Percentiles rank a stretch among this genome's conserved stretches.
Conservation (phyloP, 768 basidiomycete genomes). For the Russula abietina region DNA sequence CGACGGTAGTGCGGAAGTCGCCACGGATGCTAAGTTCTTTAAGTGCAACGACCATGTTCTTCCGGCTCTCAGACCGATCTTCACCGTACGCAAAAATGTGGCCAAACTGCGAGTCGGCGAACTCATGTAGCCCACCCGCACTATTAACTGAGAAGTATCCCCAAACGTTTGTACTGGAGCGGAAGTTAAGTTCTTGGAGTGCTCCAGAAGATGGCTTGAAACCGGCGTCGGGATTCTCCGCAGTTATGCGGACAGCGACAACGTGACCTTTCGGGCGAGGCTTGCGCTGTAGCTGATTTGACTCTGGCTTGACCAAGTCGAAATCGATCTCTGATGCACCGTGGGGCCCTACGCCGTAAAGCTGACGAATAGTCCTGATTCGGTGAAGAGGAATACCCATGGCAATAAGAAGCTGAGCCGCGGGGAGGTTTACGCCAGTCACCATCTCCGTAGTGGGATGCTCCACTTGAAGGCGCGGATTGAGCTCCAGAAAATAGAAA, state of each 20-base stretch:
- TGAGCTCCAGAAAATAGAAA: constrained; percentile 97
- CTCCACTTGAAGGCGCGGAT: constrained; percentile 99
- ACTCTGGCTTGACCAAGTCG: constrained; percentile 86
- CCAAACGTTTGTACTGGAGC: constrained; percentile 99
- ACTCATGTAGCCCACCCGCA: constrained; percentile 96
- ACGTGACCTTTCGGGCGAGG: constrained; percentile 97
- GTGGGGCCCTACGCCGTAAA: constrained; percentile 91
- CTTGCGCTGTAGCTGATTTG: constrained; percentile 84
- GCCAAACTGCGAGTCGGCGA: constrained; percentile 98
- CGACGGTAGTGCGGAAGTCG: constrained; percentile 97
- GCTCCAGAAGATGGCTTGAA: constrained; percentile 99
- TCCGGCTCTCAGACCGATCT: constrained; percentile 89
- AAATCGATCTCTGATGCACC: constrained; percentile 93
- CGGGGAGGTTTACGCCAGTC: constrained; percentile 96
- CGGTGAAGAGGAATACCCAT: constrained; percentile 98
- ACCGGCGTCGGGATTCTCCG: constrained; percentile 98
- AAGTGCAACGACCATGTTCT: constrained; percentile 99
- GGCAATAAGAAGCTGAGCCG: constrained; percentile 93
- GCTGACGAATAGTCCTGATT: constrained; percentile 89
- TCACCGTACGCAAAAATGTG: constrained; percentile 99
- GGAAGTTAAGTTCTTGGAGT: constrained; percentile 98
- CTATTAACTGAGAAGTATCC: constrained; percentile 98
- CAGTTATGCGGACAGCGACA: constrained; percentile 97
- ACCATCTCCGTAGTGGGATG: constrained; percentile 99
- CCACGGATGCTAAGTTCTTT: constrained; percentile 98